A percentile compares a stretch with the other conserved stretches of the same genome.
phyloP scores from a whole-genome alignment of 371 early-diverging fungal genomes.

The Apophysomyces trapeziformis region DNA sequence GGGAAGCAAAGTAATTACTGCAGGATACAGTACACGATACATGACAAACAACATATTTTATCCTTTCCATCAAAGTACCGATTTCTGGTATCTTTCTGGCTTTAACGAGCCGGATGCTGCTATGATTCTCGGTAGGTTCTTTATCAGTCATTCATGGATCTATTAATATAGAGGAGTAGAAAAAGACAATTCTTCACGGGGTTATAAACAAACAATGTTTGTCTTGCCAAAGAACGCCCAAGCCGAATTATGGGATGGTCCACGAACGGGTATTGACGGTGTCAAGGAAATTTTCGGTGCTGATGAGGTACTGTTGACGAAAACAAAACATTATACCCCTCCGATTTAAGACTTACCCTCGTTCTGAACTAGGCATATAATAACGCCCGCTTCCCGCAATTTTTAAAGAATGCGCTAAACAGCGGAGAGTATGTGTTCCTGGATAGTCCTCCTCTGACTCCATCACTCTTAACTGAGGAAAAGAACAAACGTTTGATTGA shows the following conservation, averaged over 20 bases:
- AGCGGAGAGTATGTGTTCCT: constrained; percentile 39
- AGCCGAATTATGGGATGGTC: constrained; percentile 93
- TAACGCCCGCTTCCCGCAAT: constrained; percentile 32
- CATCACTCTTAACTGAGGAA: constrained; percentile 32
- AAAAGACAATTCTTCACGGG: constrained; percentile 57
- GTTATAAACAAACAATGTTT: constrained; percentile 89
- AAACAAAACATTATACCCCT: not conserved
- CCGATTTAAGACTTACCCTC: not conserved
- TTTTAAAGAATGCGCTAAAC: constrained; percentile 28
- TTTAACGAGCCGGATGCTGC: constrained; percentile 92
- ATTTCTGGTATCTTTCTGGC: constrained; percentile 87
- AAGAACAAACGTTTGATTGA: constrained; percentile 32
- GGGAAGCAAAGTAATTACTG: constrained; percentile 70
- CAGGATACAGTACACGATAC: constrained; percentile 83
- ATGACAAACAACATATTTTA: constrained; percentile 94
- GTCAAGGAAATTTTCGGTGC: constrained; percentile 84
- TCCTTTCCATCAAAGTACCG: constrained; percentile 93
- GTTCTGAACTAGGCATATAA: constrained; percentile 36
- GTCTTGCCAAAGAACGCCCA: constrained; percentile 74
- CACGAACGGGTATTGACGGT: constrained; percentile 83
- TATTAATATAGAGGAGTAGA: constrained; percentile 38
- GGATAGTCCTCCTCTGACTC: constrained; percentile 36
- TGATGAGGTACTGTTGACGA: constrained; percentile 66
- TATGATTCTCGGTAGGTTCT: constrained; percentile 67
- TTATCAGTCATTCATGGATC: not conserved